A percentile compares a stretch with the other conserved stretches of the same genome.
These are phyloP conservation scores for Candida glucosophila DNA, from an alignment of 1,139 yeast genomes.

Conservation along the genomic window DNA sequence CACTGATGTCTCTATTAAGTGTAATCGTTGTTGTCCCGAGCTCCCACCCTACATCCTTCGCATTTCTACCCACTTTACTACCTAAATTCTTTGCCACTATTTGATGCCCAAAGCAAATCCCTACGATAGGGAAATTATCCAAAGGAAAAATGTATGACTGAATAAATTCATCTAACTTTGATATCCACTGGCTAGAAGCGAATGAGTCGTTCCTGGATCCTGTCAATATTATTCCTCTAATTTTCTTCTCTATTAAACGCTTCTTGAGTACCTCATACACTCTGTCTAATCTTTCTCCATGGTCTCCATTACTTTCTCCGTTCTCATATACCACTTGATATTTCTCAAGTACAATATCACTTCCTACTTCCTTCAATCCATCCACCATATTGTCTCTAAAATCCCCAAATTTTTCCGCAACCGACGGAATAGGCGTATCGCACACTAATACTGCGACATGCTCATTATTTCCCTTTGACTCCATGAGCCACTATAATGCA, in stretches of 20 bases:
- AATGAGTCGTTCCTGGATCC: conserved; percentile 62
- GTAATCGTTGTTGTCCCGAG: conserved; percentile 49
- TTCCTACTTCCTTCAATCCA: conserved; percentile 15
- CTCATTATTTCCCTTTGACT: conserved; percentile 1
- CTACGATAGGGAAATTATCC: conserved; percentile 38
- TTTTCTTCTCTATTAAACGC: conserved; percentile 24
- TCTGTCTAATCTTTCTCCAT: conserved; percentile 5
- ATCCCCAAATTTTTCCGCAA: conserved; percentile 33
- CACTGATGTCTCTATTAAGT: conserved; percentile 32
- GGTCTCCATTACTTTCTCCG: conserved; percentile 21
- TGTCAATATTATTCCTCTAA: conserved; percentile 45
- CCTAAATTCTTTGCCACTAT: conserved; percentile 61
- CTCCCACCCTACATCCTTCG: conserved; percentile 58
- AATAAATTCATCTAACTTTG: conserved; percentile 36
- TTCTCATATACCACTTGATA: conserved; percentile 37
- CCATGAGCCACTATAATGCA: neutral
- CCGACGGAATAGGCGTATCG: conserved; percentile 31
- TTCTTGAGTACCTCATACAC: conserved; percentile 11
- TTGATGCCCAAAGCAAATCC: conserved; percentile 88
- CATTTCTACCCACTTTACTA: conserved; percentile 47
- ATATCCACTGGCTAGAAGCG: conserved; percentile 47
- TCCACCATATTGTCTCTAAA: conserved; percentile 41
- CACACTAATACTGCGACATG: conserved; percentile 40
- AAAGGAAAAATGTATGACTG: conserved; percentile 16
- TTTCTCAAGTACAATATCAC: conserved; percentile 14